These are phyloP conservation scores for Aspergillus felis DNA, from an alignment of 2,329 filamentous ascomycete genomes.

Conservation along the genomic window DNA sequence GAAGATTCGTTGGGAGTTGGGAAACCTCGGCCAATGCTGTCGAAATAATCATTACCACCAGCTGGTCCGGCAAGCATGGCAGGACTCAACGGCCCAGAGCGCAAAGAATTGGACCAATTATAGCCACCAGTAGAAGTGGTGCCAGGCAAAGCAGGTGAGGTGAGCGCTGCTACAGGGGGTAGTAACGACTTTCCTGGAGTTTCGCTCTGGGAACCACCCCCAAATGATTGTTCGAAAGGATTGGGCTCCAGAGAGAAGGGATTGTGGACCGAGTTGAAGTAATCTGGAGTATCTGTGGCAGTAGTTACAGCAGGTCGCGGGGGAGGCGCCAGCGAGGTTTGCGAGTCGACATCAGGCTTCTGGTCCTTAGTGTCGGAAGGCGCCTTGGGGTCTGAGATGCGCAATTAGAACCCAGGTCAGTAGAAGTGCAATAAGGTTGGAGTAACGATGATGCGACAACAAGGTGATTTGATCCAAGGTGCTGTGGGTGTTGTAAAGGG, in stretches of 20 bases:
- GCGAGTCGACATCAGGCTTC: constrained; percentile 51
- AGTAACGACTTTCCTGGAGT: constrained; percentile 80
- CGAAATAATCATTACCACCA: constrained; percentile 78
- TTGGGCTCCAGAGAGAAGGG: constrained; percentile 71
- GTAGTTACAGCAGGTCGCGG: constrained; percentile 56
- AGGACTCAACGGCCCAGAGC: constrained; percentile 89
- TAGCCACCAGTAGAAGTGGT: constrained; percentile 65
- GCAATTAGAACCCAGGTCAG: constrained; percentile 18
- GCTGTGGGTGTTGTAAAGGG: constrained; percentile 15
- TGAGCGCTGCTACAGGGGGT: constrained; percentile 83
- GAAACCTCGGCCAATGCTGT: constrained; percentile 77
- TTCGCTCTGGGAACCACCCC: constrained; percentile 52
- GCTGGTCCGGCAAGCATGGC: constrained; percentile 89
- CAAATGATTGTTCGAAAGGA: constrained; percentile 95
- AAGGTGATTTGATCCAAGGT: constrained; percentile 13
- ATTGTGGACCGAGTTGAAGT: constrained; percentile 60
- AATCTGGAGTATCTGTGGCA: constrained; percentile 60
- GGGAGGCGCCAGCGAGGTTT: constrained; percentile 66
- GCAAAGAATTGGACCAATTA: constrained; percentile 81
- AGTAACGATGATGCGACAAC: constrained; percentile 1
- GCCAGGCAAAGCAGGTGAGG: constrained; percentile 81
- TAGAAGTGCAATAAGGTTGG: constrained; percentile 6
- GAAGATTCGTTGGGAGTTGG: constrained; percentile 97
- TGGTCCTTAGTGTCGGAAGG: constrained; percentile 32
- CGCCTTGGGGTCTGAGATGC: constrained; percentile 26